Percentiles rank a stretch among this genome's conserved stretches.
Evolutionary conservation across 441 rosid species (phyloP).

Genomic region (Capsella rubella): DNA sequence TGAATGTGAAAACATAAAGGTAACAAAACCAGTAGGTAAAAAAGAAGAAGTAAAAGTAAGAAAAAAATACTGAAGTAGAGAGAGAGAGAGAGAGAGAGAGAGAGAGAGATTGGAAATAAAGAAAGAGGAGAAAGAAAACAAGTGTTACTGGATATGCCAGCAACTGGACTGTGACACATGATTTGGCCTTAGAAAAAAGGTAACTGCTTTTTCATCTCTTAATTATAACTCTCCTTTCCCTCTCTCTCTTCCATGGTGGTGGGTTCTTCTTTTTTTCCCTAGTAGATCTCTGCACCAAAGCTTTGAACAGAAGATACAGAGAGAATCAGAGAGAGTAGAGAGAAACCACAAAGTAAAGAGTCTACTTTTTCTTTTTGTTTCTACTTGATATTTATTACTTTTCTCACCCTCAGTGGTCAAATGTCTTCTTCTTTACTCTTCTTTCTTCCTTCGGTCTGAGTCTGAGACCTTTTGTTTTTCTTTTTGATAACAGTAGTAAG

Average conservation of each 20-base stretch:
- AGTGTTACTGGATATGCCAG: constrained; percentile 50
- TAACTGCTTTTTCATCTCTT: constrained; percentile 46
- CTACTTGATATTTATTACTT: constrained; percentile 42
- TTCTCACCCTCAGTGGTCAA: constrained; percentile 40
- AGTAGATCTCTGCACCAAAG: constrained; percentile 47
- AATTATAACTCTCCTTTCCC: constrained; percentile 48
- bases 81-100: not conserved
- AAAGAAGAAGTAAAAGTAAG: not conserved
- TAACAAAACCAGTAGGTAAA: constrained; percentile 26
- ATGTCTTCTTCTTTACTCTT: constrained; percentile 46
- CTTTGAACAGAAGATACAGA: constrained; percentile 51
- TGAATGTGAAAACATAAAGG: constrained; percentile 24
- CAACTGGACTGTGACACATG: constrained; percentile 61
- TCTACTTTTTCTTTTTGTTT: constrained; percentile 30
- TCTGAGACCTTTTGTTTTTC: not conserved
- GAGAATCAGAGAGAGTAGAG: constrained; percentile 44
- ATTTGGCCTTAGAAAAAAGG: constrained; percentile 53
- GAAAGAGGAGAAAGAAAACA: constrained; percentile 39
- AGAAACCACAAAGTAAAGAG: constrained; percentile 44
- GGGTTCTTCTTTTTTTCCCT: constrained; percentile 44
- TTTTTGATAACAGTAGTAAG: constrained; percentile 27
- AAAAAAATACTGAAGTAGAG: not conserved
- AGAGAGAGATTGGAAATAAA: constrained; percentile 28
- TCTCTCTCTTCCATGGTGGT: constrained; percentile 46
- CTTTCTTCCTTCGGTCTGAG: constrained; percentile 33